Base-by-base conservation (phyloP, 345 rosid species). In the Pseudoturritis turrita region DNA sequence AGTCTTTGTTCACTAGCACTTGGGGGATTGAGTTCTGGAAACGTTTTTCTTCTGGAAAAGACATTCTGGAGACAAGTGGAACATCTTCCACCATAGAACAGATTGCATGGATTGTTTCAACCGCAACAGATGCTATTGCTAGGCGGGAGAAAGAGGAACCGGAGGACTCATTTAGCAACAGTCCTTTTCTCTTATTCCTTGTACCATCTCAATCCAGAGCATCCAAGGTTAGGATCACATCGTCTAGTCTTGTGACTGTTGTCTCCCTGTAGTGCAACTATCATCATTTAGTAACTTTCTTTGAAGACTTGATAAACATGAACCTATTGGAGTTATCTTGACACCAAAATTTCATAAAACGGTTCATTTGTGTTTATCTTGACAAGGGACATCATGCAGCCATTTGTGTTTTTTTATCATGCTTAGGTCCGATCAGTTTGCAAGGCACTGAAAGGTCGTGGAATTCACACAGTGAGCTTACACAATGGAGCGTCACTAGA, bases 21-120 rank as follows among this genome's bases (percentile, higher is more conserved):
- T 95, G 96, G 99, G 99, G 99, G 35, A 58, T 85, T 67, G 90
- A 95, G 81, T 95, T 88, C 62, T 89, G 86, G 91, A 87, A 87
- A 75, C 76, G 80, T 56, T 89, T 77, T 67, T 75, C 80, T 1
- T 58, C 77, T 45, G 93, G 88, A 31, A 83, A 58, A 44, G 87
- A 87, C 60, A 74, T 91, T 72, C 5, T 91, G 51, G 98, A 88
- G 64, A 80, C 87, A 0, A 86, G 88, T 77, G 92, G 92, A 17
- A 67, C 80, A 51, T 76, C 88, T 76, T 82, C 85, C 21, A 69
- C 81, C 5, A 22, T 62, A 23, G 88, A 87, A 76, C 93, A 91
- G 83, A 84, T 86, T 79, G 90, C 99, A 8, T 91, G 97, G 97
- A 68, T 89, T 14, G 90, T 81, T 77, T 89, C 96, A 2, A 63